Percentiles rank a stretch among this genome's conserved stretches.
phyloP scores from a whole-genome alignment of 495 filamentous ascomycete species.

The Aeminium ludgeri region DNA sequence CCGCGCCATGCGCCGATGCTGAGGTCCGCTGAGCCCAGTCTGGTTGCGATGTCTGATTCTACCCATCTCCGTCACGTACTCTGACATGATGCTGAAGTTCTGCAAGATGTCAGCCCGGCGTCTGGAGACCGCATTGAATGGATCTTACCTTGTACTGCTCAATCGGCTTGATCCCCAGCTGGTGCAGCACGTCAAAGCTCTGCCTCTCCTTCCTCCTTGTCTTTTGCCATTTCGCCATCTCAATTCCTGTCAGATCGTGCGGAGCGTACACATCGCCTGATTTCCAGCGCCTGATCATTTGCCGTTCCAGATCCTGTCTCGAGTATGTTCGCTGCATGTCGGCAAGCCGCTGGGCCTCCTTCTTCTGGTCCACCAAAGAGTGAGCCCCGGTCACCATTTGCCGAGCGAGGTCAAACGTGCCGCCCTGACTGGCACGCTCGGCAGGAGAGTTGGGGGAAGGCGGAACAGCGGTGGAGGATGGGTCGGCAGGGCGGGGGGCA shows the following conservation, averaged over 20 bases:
- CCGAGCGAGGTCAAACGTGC: not conserved
- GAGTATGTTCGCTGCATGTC: constrained; percentile 2
- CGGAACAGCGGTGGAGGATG: not conserved
- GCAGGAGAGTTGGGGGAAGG: not conserved
- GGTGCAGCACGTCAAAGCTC: constrained; percentile 55
- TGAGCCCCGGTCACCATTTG: not conserved
- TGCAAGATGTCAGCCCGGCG: constrained; percentile 21
- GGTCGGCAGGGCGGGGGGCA: constrained; percentile 1
- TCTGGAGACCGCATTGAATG: not conserved
- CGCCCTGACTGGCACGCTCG: not conserved
- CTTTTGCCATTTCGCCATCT: constrained; percentile 46
- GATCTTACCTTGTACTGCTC: constrained; percentile 64
- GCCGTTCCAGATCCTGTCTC: constrained; percentile 12
- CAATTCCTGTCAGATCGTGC: constrained; percentile 58
- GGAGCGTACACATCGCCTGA: constrained; percentile 78
- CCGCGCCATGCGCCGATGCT: constrained; percentile 85
- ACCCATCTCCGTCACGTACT: constrained; percentile 71
- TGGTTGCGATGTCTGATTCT: constrained; percentile 56
- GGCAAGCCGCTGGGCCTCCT: not conserved
- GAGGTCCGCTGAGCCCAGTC: constrained; percentile 71
- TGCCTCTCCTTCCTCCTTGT: constrained; percentile 37
- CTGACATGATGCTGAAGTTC: constrained; percentile 88
- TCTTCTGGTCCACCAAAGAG: not conserved
- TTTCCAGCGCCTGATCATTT: constrained; percentile 38
- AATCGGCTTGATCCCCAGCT: constrained; percentile 62